These are phyloP conservation scores for Diplodia mutila DNA, from an alignment of 2,329 filamentous ascomycete species.

Conservation along the genomic window DNA sequence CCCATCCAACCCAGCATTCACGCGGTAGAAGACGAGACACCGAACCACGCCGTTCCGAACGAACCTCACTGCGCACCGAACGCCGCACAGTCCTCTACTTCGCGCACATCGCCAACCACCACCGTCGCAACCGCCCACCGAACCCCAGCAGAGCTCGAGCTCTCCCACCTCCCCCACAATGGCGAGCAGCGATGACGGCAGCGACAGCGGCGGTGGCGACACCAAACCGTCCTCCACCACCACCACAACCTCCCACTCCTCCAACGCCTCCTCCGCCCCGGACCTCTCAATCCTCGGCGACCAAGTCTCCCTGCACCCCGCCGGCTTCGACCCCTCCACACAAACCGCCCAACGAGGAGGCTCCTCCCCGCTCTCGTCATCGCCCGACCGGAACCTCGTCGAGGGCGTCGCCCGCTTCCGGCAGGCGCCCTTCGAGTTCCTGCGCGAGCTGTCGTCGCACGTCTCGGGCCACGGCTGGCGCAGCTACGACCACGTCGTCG, in stretches of 20 bases:
- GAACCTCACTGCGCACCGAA: neutral
- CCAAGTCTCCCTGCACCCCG: constrained; percentile 49
- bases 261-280: constrained; percentile 39
- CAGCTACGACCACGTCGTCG: constrained; percentile 86
- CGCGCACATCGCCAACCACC: neutral
- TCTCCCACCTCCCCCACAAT: neutral
- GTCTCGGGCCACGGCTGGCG: constrained; percentile 95
- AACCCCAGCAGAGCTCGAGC: neutral
- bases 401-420: constrained; percentile 88
- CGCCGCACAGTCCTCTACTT: too few species aligned
- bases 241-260: neutral
- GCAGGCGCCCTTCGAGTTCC: constrained; percentile 72
- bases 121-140: neutral
- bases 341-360: too few species aligned
- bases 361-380: too few species aligned
- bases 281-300: constrained; percentile 53
- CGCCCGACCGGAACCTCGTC: constrained; percentile 69
- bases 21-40: neutral
- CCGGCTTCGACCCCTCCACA: constrained; percentile 39
- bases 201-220: neutral
- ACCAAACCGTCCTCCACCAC: constrained; percentile 36
- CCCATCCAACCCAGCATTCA: too few species aligned
- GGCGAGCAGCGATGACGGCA: neutral
- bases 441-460: constrained; percentile 91
- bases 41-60: neutral